phyloP scores from a whole-genome alignment of 331 rosid species.

The Arachis monticola region DNA sequence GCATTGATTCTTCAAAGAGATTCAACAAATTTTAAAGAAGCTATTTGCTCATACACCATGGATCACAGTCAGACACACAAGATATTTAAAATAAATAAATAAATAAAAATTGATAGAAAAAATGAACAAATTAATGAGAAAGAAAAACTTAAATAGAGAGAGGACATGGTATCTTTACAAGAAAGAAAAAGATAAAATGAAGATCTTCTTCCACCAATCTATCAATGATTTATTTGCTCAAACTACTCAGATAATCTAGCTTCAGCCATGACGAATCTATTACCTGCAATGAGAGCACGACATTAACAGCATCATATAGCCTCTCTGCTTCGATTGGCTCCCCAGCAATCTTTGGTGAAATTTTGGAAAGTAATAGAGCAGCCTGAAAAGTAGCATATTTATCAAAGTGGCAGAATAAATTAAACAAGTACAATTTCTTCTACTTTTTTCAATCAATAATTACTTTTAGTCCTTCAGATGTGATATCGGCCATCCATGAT shows the following conservation, averaged over 20 bases:
- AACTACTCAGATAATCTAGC: conserved; percentile 10
- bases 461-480: conserved; percentile 91
- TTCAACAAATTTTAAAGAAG: conserved; percentile 15
- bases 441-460: conserved; percentile 27
- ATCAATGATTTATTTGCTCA: conserved; percentile 24
- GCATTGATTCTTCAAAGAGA: conserved; percentile 1
- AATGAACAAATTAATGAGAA: not conserved
- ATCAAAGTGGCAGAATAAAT: conserved; percentile 33
- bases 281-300: conserved; percentile 89
- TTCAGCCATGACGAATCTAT: conserved; percentile 26
- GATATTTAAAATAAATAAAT: not conserved
- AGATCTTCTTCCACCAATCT: not conserved
- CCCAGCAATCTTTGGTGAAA: conserved; percentile 68
- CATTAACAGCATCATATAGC: conserved; percentile 75
- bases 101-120: not conserved
- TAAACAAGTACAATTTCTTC: conserved; percentile 6
- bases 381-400: conserved; percentile 57
- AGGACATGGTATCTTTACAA: not conserved
- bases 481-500: conserved; percentile 98
- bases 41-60: not conserved
- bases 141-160: not conserved
- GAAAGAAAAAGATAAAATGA: not conserved
- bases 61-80: conserved; percentile 2
- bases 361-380: conserved; percentile 62
- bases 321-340: conserved; percentile 64